Conservation (phyloP, 768 basidiomycete genomes). For the Pulveroboletus sp. region DNA sequence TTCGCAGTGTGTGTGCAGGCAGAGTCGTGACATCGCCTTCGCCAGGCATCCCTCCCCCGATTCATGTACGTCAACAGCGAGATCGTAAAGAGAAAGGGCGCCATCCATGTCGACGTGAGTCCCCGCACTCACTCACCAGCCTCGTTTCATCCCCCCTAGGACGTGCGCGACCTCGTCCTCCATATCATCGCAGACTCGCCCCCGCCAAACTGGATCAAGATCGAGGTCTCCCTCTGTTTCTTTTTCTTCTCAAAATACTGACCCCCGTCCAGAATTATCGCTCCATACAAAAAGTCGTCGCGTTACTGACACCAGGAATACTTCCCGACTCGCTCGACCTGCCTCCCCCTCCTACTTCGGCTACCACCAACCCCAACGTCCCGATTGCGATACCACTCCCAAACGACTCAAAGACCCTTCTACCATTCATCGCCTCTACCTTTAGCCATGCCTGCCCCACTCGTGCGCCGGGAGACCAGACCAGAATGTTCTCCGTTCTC, state of each 20-base stretch:
- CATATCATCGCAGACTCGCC: constrained; percentile 79
- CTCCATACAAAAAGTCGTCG: constrained; percentile 72
- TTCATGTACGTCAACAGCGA: constrained; percentile 83
- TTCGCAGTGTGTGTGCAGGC: neutral
- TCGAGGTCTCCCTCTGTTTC: constrained; percentile 50
- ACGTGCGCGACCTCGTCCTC: constrained; percentile 81
- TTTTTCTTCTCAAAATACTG: neutral
- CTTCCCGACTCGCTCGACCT: constrained; percentile 70
- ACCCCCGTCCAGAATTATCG: constrained; percentile 56
- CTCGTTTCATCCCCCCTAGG: constrained; percentile 41
- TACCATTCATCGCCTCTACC: constrained; percentile 68
- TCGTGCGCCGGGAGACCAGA: constrained; percentile 84
- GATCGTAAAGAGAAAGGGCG: constrained; percentile 66
- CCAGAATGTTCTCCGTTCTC: constrained; percentile 80
- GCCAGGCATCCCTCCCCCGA: constrained; percentile 41
- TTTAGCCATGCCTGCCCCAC: constrained; percentile 95
- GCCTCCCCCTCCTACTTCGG: constrained; percentile 65
- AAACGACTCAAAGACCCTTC: constrained; percentile 31
- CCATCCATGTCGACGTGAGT: constrained; percentile 79
- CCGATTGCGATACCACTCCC: constrained; percentile 47
- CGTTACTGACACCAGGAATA: constrained; percentile 83
- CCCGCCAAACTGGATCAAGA: constrained; percentile 81
- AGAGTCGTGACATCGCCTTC: neutral
- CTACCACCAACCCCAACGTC: constrained; percentile 53
- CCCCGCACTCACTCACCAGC: neutral